A percentile compares a stretch with the other conserved stretches of the same genome.
Evolutionary conservation across 176 grass and related monocot species (phyloP).

Genomic region (Poa annua): DNA sequence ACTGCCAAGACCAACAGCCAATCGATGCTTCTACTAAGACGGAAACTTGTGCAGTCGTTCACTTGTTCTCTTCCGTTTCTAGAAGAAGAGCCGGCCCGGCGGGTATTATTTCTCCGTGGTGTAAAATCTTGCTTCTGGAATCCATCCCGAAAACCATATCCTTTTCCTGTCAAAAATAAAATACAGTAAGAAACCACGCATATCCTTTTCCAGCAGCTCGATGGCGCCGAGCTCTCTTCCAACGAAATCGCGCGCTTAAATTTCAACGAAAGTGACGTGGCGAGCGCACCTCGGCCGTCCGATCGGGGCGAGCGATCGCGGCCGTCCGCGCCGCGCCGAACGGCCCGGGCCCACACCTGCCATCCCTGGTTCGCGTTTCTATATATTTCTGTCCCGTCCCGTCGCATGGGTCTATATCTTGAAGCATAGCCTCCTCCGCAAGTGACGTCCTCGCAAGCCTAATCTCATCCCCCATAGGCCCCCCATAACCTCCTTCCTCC

Average conservation of each 20-base stretch:
- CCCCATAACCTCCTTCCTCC: not conserved
- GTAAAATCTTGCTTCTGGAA: too few relatives aligned
- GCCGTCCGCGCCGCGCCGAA: not conserved
- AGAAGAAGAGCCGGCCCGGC: not conserved
- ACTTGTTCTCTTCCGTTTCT: not conserved
- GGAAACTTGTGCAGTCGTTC: not conserved
- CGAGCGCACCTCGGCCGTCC: not conserved
- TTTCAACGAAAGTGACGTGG: not conserved
- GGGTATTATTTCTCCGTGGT: not conserved
- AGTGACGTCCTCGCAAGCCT: conserved; percentile 27
- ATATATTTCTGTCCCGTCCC: conserved; percentile 6
- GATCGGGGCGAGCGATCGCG: not conserved
- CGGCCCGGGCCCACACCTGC: not conserved
- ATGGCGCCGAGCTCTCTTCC: too few relatives aligned
- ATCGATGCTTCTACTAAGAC: not conserved
- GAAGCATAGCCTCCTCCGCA: not conserved
- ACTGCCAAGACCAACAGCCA: not conserved
- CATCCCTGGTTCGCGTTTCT: not conserved
- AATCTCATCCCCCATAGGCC: conserved; percentile 16
- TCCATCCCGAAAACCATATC: too few relatives aligned
- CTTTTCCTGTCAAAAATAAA: too few relatives aligned
- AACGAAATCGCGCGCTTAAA: too few relatives aligned
- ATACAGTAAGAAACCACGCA: too few relatives aligned
- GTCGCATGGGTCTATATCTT: too few relatives aligned
- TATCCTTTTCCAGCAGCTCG: too few relatives aligned